Conservation (phyloP, 371 early-diverging fungal genomes). For the Mortierella sp. region DNA sequence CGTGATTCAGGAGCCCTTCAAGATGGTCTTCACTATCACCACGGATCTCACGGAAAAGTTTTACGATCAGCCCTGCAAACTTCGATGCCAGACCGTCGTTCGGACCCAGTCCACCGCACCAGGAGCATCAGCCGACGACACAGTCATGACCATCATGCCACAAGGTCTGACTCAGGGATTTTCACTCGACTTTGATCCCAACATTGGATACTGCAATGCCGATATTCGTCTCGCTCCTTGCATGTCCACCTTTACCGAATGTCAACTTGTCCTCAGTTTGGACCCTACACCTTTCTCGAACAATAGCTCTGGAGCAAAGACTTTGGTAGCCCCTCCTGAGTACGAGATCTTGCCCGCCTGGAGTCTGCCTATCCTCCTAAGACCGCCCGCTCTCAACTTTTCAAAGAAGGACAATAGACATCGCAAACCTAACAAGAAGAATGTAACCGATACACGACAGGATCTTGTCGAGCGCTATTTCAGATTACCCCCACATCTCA, state of each 20-base stretch:
- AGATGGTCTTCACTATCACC: constrained; percentile 52
- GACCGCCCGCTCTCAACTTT: constrained; percentile 40
- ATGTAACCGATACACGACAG: constrained; percentile 49
- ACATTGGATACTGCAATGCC: constrained; percentile 47
- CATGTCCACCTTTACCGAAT: constrained; percentile 46
- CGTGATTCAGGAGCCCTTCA: constrained; percentile 54
- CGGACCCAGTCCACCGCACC: constrained; percentile 29
- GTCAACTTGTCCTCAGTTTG: constrained; percentile 46
- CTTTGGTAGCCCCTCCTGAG: constrained; percentile 38
- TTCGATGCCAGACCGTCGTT: constrained; percentile 48
- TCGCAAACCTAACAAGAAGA: constrained; percentile 45
- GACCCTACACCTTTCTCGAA: constrained; percentile 37
- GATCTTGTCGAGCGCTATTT: constrained; percentile 51
- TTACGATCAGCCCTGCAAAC: constrained; percentile 47
- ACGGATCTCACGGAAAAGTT: constrained; percentile 52
- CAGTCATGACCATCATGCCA: constrained; percentile 50
- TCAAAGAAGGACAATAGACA: constrained; percentile 35
- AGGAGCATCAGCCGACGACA: constrained; percentile 30
- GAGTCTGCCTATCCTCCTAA: constrained; percentile 47
- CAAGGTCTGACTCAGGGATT: constrained; percentile 49
- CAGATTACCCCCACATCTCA: constrained; percentile 35
- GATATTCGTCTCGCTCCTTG: constrained; percentile 53
- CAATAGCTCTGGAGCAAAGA: constrained; percentile 16
- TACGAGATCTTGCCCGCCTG: constrained; percentile 52
- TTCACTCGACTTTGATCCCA: constrained; percentile 47